These are phyloP conservation scores for Margaritispora aquatica DNA, from an alignment of 495 filamentous ascomycete species.

Conservation along the genomic window DNA sequence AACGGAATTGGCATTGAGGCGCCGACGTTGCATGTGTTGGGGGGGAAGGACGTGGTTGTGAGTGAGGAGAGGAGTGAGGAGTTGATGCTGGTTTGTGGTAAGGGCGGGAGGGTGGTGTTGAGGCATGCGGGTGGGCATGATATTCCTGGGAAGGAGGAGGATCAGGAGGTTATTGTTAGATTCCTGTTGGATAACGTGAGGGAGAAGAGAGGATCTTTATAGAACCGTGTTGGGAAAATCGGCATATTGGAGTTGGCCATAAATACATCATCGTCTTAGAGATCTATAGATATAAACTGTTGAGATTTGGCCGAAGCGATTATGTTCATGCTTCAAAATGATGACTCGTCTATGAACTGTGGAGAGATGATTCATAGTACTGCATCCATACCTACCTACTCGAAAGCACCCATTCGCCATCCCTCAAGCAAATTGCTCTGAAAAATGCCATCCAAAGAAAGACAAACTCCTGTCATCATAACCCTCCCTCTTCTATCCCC, in stretches of 20 bases:
- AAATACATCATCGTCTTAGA: too few species aligned
- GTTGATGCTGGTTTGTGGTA: constrained; percentile 2
- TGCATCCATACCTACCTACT: too few species aligned
- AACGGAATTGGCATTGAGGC: neutral
- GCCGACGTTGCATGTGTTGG: constrained; percentile 8
- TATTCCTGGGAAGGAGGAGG: constrained; percentile 4
- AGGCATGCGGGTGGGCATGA: constrained; percentile 8
- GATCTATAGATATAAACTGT: too few species aligned
- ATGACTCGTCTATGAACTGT: too few species aligned
- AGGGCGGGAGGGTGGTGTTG: constrained; percentile 1
- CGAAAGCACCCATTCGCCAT: too few species aligned
- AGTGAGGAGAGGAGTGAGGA: constrained; percentile 1
- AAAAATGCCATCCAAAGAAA: neutral
- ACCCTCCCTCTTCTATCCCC: neutral
- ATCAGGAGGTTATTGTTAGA: constrained; percentile 2
- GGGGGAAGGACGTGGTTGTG: constrained; percentile 8
- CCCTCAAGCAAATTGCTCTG: neutral
- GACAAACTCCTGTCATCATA: too few species aligned
- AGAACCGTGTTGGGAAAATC: too few species aligned
- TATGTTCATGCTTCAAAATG: too few species aligned
- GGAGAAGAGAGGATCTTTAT: neutral
- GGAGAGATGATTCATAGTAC: too few species aligned
- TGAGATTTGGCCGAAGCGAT: too few species aligned
- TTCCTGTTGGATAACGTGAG: constrained; percentile 4
- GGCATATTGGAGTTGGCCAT: too few species aligned